phyloP scores from a whole-genome alignment of 2,329 filamentous ascomycete species.

The Epichloe aotearoae region DNA sequence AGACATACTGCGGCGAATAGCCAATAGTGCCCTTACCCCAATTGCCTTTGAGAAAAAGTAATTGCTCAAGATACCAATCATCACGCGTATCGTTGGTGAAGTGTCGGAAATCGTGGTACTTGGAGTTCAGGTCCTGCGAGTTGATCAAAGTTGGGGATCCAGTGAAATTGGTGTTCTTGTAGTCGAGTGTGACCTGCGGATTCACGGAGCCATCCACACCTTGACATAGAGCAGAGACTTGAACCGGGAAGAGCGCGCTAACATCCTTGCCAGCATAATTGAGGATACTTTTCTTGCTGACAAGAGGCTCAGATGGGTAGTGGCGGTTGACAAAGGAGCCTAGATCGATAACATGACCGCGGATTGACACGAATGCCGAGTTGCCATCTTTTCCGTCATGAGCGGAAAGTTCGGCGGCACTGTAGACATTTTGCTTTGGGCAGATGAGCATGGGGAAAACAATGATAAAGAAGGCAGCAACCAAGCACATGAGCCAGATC shows the following conservation, averaged over 20 bases:
- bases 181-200: slow-evolving; percentile 70
- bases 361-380: slow-evolving; percentile 62
- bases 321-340: slow-evolving; percentile 60
- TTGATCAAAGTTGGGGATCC: slow-evolving; percentile 53
- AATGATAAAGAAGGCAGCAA: slow-evolving; percentile 81
- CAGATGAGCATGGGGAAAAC: slow-evolving; percentile 80
- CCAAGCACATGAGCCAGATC: slow-evolving; percentile 76
- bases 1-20: slow-evolving; percentile 66
- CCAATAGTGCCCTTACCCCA: slow-evolving; percentile 83
- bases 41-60: slow-evolving; percentile 60
- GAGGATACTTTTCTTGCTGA: slow-evolving; percentile 48
- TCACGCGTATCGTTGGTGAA: slow-evolving; percentile 69
- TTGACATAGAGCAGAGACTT: slow-evolving; percentile 83
- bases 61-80: slow-evolving; percentile 88
- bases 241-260: slow-evolving; percentile 81
- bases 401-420: slow-evolving; percentile 57
- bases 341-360: slow-evolving; percentile 81
- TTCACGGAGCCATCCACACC: slow-evolving; percentile 55
- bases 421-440: slow-evolving; percentile 81
- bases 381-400: slow-evolving; percentile 58
- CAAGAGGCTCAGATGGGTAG: slow-evolving; percentile 42
- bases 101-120: slow-evolving; percentile 87
- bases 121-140: slow-evolving; percentile 54
- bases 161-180: slow-evolving; percentile 62
- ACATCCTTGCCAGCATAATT: slow-evolving; percentile 81